Base-by-base conservation (phyloP, 352 stramenopile genomes). In the Phytophthora boehmeriae region DNA sequence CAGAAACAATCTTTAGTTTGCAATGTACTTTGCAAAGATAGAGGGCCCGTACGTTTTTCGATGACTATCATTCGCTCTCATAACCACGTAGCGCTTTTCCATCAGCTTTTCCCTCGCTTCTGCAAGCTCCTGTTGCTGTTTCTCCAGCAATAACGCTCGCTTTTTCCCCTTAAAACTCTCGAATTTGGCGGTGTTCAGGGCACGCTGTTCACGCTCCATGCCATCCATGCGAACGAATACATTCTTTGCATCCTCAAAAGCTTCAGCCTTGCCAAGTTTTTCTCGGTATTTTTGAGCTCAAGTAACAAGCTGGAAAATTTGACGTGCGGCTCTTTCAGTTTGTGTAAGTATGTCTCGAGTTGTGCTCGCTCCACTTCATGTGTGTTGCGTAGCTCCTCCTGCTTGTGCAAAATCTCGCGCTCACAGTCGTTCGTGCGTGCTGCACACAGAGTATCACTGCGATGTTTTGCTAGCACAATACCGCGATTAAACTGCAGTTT, bases 251-350 rank as follows among this genome's bases (percentile, higher is more conserved):
- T 93, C 81, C 54, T 93, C 83, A 48, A 90, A 25, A 91, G 66
- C 23, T 75, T 73, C 8, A 93, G 54, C 1, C 66, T 68, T 1
- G 83, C 63, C 49, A 93, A 43, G 44, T 78, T 90, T 47, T 80
- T 82, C 53, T 93, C 81, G 8, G 83, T 90, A 44, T 86, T 80
- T 42, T 90, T 88, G 6, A 91, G 61, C 41, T 93, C 81, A 11
- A 93, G 70, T 16, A 93, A 45, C 14, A 88, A 30, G n/a, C 68
- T 88, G 13, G 83, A 90, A 44, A 87, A 87, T 63, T 93, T 93
- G 49, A 79, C 70, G 34, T 76, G 78, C 2, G 83, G 79, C 56
- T 87, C 75, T 4, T 78, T 71, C 8, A 93, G 66, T 22, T 75
- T 78, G 14, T 63, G 54, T 25, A 93, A 52, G 17, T 86, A 90